Conservation (phyloP, 129 eudicot species). For the Erigeron canadensis region DNA sequence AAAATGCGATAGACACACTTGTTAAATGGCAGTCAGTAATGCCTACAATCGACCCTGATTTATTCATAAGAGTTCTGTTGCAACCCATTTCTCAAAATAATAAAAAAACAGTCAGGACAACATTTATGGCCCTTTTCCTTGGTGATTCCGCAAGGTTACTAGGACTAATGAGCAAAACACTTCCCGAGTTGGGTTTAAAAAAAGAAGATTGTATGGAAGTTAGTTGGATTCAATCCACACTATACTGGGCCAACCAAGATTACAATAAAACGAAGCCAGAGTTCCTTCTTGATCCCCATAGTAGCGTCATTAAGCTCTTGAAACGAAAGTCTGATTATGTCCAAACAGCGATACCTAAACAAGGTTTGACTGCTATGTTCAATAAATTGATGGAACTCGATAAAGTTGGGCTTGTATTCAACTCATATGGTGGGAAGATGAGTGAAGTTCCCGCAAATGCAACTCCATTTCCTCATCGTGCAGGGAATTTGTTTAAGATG, state of each 20-base stretch:
- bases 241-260: slow-evolving; percentile 24
- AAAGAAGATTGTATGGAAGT: slow-evolving; percentile 19
- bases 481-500: slow-evolving; percentile 42
- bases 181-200: slow-evolving; percentile 31
- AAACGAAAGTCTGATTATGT: slow-evolving; percentile 37
- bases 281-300: slow-evolving; percentile 10
- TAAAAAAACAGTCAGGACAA: slow-evolving; percentile 2
- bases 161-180: slow-evolving; percentile 16
- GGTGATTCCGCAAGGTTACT: slow-evolving; percentile 39
- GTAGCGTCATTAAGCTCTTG: background rate
- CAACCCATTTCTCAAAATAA: slow-evolving; percentile 29
- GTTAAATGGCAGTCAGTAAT: slow-evolving; percentile 23
- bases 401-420: slow-evolving; percentile 39
- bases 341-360: slow-evolving; percentile 34
- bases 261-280: slow-evolving; percentile 11
- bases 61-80: slow-evolving; percentile 33
- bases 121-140: slow-evolving; percentile 35
- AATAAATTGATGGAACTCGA: slow-evolving; percentile 32
- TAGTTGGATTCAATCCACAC: slow-evolving; percentile 18
- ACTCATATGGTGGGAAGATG: slow-evolving; percentile 49
- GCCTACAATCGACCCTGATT: slow-evolving; percentile 27
- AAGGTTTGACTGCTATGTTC: slow-evolving; percentile 17
- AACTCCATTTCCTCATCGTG: slow-evolving; percentile 43
- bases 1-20: slow-evolving; percentile 33
- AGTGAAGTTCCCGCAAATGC: slow-evolving; percentile 34